Percentiles rank a stretch among this genome's conserved stretches.
Conservation (phyloP, 225 moss, liverwort and hornwort species). For the Sphagnum tenellum region DNA sequence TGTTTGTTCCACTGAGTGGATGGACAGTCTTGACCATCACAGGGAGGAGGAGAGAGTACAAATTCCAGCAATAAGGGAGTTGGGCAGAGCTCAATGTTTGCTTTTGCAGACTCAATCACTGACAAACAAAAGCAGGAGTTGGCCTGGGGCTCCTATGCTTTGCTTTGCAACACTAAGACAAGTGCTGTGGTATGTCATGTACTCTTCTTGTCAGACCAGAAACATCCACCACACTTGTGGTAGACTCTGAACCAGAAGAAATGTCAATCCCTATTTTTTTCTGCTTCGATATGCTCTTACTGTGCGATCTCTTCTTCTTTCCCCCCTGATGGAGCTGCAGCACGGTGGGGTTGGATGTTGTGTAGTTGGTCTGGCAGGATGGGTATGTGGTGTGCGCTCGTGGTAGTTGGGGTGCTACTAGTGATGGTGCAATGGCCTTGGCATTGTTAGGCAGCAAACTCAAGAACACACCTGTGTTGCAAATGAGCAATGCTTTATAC, state of each 20-base stretch:
- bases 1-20: too few relatives aligned
- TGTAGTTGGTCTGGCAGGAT: conserved; percentile 42
- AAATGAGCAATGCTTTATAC: conserved; percentile 22
- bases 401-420: conserved; percentile 31
- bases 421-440: conserved; percentile 11
- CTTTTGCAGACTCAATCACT: conserved; percentile 24
- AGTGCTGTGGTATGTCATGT: conserved; percentile 27
- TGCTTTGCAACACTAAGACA: conserved; percentile 46
- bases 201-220: too few relatives aligned
- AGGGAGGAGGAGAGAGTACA: conserved; percentile 22
- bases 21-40: conserved; percentile 1
- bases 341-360: neutral
- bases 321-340: too few relatives aligned
- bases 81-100: conserved; percentile 30
- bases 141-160: conserved; percentile 56
- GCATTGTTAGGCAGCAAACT: conserved; percentile 22
- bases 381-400: conserved; percentile 47
- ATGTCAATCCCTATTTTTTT: too few relatives aligned
- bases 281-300: too few relatives aligned
- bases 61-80: conserved; percentile 16
- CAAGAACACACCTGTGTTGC: conserved; percentile 20
- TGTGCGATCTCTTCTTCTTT: too few relatives aligned
- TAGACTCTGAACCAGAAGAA: too few relatives aligned
- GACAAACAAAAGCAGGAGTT: conserved; percentile 47
- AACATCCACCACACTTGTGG: too few relatives aligned